Percentiles rank a stretch among this genome's conserved stretches.
phyloP scores from a whole-genome alignment of 1,284 basidiomycete genomes.

The Hemileia vastatrix region DNA sequence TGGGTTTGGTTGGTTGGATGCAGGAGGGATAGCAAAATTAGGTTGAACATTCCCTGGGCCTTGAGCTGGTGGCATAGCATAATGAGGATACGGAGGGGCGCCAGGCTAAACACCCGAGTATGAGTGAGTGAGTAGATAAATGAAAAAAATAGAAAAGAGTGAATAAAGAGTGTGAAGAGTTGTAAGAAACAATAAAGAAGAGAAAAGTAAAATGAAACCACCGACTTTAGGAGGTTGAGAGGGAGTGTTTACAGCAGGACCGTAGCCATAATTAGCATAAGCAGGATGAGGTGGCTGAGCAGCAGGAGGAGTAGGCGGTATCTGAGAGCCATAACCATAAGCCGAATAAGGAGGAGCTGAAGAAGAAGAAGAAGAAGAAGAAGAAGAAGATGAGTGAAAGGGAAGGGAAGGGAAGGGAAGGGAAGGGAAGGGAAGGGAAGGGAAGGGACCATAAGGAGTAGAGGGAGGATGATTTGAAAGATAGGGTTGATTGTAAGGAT shows the following conservation, averaged over 20 bases:
- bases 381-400: not conserved
- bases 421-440: not conserved
- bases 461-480: no score
- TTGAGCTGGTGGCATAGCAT: no score
- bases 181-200: not conserved
- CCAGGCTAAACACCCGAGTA: slow-evolving; percentile 4
- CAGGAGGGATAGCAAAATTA: no score
- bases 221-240: slow-evolving; percentile 15
- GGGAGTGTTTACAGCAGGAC: slow-evolving; percentile 8
- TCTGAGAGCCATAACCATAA: not conserved
- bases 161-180: not conserved
- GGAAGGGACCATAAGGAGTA: slow-evolving; percentile 6
- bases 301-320: slow-evolving; percentile 4
- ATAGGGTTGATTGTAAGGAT: no score
- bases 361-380: not conserved
- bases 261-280: slow-evolving; percentile 22
- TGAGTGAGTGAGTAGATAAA: not conserved
- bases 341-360: not conserved
- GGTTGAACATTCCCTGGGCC: no score
- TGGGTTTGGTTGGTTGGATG: slow-evolving; percentile 6
- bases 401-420: slow-evolving; percentile 2
- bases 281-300: slow-evolving; percentile 10
- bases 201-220: not conserved
- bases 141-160: not conserved
- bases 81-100: no score